Percentiles rank a stretch among this genome's conserved stretches.
phyloP scores from a whole-genome alignment of 345 rosid species.

The Camelina neglecta region DNA sequence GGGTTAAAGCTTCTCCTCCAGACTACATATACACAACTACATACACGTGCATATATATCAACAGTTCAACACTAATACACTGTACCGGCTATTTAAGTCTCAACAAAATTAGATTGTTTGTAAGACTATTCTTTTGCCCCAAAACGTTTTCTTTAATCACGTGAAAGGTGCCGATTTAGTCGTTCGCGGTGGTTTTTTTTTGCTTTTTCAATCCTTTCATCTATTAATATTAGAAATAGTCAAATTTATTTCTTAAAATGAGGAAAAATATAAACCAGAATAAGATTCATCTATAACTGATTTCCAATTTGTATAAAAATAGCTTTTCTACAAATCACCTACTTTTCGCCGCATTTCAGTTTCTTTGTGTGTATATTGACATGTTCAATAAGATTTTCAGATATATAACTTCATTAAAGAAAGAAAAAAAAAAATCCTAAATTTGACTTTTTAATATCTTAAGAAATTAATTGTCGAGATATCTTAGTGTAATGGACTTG shows the following conservation, averaged over 20 bases:
- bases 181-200: constrained; percentile 6
- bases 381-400: constrained; percentile 30
- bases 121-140: constrained; percentile 3
- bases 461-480: neutral
- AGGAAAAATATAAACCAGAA: neutral
- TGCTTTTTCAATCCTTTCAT: constrained; percentile 9
- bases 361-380: constrained; percentile 29
- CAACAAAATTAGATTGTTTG: neutral
- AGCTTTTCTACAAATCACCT: constrained; percentile 23
- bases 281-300: neutral
- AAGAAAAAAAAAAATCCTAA: neutral
- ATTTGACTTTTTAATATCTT: constrained; percentile 27
- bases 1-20: neutral
- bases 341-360: constrained; percentile 36
- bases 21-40: neutral
- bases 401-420: constrained; percentile 1
- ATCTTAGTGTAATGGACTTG: constrained; percentile 28
- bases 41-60: neutral
- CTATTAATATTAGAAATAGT: constrained; percentile 23
- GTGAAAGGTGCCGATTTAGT: constrained; percentile 38
- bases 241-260: neutral
- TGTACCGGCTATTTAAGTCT: neutral
- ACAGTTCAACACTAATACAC: neutral
- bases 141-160: constrained; percentile 25
- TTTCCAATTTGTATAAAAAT: constrained; percentile 26